Percentiles rank a stretch among this genome's conserved stretches.
These are phyloP conservation scores for Cunninghamia lanceolata DNA, from an alignment of 75 land plant species.

Conservation along the genomic window DNA sequence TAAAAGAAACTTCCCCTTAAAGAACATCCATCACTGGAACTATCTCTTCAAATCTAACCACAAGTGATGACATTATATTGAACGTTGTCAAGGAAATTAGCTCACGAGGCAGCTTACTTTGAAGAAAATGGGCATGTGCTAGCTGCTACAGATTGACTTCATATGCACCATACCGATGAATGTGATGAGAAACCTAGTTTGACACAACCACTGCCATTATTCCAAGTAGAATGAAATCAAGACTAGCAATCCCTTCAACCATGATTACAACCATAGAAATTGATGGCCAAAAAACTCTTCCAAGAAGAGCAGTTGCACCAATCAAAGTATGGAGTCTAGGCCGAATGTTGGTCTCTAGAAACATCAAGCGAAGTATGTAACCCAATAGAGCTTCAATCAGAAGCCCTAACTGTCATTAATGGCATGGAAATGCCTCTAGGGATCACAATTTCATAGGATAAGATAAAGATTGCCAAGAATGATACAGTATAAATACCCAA, in stretches of 20 bases:
- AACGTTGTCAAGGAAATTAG: constrained; percentile 25
- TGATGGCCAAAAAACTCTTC: constrained; percentile 36
- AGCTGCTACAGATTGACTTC: no score
- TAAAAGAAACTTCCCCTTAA: no score
- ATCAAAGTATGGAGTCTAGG: constrained; percentile 45
- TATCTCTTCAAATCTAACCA: constrained; percentile 47
- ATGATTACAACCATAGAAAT: constrained; percentile 47
- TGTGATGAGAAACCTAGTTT: no score
- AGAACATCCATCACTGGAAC: no score
- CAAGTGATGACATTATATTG: constrained; percentile 40
- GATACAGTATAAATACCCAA: constrained; percentile 25
- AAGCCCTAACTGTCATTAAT: constrained; percentile 41
- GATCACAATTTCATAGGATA: constrained; percentile 42
- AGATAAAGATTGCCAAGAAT: constrained; percentile 26
- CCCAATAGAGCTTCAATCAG: constrained; percentile 41
- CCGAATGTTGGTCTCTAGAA: constrained; percentile 37
- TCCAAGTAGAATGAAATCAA: no score
- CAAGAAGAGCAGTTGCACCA: constrained; percentile 42
- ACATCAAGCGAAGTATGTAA: constrained; percentile 17
- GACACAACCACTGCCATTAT: background rate
- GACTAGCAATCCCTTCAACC: no score
- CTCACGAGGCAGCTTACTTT: constrained; percentile 40
- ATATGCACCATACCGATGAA: no score
- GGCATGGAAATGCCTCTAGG: constrained; percentile 49
- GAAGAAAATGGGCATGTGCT: constrained; percentile 21